A percentile compares a stretch with the other conserved stretches of the same genome.
These are phyloP conservation scores for Leptodontidium sp. DNA, from an alignment of 2,329 filamentous ascomycete genomes.

Conservation along the genomic window DNA sequence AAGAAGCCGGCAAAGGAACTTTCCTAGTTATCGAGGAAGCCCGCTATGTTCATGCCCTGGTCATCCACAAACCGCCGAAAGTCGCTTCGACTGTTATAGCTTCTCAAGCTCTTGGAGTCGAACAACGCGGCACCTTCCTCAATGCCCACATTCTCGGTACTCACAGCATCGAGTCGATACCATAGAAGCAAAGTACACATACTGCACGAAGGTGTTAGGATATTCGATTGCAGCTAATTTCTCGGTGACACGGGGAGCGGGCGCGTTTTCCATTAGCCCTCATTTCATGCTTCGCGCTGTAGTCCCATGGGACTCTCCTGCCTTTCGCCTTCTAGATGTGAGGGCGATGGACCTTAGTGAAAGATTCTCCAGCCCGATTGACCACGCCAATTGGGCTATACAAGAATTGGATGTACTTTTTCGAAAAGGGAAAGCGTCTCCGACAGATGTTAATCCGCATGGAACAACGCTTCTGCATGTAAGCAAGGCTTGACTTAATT, in stretches of 20 bases:
- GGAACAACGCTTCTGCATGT: background rate
- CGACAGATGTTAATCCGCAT: background rate
- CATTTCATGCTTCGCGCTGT: conserved; percentile 6
- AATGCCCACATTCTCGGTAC: conserved; percentile 3
- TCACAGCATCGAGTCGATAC: background rate
- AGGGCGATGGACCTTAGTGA: background rate
- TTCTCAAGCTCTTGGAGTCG: background rate
- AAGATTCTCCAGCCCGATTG: no score
- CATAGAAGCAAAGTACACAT: background rate
- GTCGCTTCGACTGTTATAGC: background rate
- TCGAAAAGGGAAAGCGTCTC: background rate
- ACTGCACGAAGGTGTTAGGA: background rate
- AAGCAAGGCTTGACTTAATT: background rate
- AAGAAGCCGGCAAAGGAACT: background rate
- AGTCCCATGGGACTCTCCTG: background rate
- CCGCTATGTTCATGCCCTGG: background rate
- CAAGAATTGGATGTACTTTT: background rate
- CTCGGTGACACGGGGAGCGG: background rate
- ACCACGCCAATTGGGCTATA: background rate
- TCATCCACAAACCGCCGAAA: background rate
- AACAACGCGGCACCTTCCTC: background rate
- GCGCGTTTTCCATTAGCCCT: background rate
- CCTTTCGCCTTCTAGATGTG: background rate
- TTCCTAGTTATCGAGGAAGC: background rate
- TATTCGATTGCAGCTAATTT: background rate